Evolutionary conservation across 495 filamentous ascomycete species (phyloP).

Genomic region (Cercophora newfieldiana): DNA sequence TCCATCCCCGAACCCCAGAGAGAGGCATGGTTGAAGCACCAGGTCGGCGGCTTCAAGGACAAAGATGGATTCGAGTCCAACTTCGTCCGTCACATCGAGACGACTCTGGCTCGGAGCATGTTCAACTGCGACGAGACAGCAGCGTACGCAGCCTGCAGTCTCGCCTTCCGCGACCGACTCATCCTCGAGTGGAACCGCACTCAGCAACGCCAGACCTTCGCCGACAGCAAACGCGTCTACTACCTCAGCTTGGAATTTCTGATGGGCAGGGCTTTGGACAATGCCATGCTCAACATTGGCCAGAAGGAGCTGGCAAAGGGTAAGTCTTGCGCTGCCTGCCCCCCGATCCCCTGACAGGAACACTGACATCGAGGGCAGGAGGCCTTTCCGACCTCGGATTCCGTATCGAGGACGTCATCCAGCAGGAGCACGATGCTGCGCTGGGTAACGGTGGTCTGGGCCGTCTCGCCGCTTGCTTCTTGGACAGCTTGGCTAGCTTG

Average conservation of each 20-base stretch:
- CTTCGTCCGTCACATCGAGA: constrained; percentile 91
- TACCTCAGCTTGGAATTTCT: constrained; percentile 96
- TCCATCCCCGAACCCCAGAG: constrained; percentile 85
- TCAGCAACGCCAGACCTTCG: constrained; percentile 89
- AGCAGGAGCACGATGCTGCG: constrained; percentile 93
- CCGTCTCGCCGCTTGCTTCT: constrained; percentile 91
- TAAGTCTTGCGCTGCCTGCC: constrained; percentile 32
- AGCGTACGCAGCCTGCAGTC: constrained; percentile 83
- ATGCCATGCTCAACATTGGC: constrained; percentile 95
- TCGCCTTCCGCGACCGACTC: constrained; percentile 90
- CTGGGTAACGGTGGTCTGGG: constrained; percentile 95
- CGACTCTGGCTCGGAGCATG: constrained; percentile 90
- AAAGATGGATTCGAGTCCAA: constrained; percentile 72
- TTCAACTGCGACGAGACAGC: constrained; percentile 98
- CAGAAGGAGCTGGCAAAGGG: constrained; percentile 81
- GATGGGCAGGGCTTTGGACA: constrained; percentile 94
- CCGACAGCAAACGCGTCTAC: constrained; percentile 90
- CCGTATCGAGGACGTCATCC: constrained; percentile 93
- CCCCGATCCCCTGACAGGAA: neutral
- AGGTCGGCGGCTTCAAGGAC: constrained; percentile 66
- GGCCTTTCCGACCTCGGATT: constrained; percentile 89
- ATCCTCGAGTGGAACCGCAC: constrained; percentile 97
- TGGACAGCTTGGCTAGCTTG: constrained; percentile 91
- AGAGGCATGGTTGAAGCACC: constrained; percentile 83
- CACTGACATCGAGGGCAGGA: constrained; percentile 46